A percentile compares a stretch with the other conserved stretches of the same genome.
phyloP scores from a whole-genome alignment of 345 rosid species.

The Eutrema japonicum region DNA sequence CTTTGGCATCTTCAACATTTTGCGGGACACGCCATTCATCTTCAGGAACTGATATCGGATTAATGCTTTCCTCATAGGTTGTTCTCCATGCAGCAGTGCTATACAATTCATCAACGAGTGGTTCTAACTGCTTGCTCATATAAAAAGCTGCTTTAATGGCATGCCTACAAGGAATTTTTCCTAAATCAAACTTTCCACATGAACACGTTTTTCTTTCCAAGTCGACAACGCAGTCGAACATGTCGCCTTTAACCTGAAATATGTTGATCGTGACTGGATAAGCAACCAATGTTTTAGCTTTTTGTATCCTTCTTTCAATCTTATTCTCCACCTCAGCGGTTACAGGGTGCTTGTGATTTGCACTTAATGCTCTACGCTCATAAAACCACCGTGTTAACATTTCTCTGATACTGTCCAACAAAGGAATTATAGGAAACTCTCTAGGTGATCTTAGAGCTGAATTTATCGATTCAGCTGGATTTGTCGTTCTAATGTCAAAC shows the following conservation, averaged over 20 bases:
- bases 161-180: not conserved
- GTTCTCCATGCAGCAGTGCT: not conserved
- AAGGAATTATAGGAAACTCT: no score
- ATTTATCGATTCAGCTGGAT: not conserved
- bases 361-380: not conserved
- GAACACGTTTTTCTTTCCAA: conserved; percentile 7
- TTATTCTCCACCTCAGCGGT: not conserved
- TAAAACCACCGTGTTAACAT: no score
- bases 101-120: not conserved
- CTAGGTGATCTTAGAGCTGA: no score
- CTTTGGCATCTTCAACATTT: no score
- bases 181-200: not conserved
- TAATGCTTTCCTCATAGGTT: not conserved
- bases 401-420: no score
- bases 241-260: not conserved
- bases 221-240: not conserved
- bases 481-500: not conserved
- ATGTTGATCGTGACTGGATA: not conserved
- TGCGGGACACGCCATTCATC: conserved; percentile 3
- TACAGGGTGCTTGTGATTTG: not conserved
- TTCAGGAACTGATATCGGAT: not conserved
- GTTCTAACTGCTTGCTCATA: not conserved
- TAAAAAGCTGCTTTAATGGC: not conserved
- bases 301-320: not conserved
- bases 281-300: not conserved